Evolutionary conservation across 2,329 filamentous ascomycete genomes (phyloP).

Genomic region (Macroventuria anomochaeta): DNA sequence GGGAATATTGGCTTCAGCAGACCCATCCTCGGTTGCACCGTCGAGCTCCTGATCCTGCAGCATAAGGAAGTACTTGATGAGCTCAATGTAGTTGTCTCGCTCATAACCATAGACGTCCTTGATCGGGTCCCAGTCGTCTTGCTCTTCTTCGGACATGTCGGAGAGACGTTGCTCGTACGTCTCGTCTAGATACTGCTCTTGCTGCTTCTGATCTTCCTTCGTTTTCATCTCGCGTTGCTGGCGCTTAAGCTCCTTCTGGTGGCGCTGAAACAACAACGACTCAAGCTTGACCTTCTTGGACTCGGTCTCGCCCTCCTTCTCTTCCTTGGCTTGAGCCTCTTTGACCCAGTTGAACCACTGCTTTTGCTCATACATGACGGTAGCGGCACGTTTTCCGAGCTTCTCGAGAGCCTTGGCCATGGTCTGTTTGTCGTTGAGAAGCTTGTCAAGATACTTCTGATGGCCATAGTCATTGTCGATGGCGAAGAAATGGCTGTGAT

Average conservation of each 20-base stretch:
- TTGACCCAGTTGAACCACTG: conserved; percentile 60
- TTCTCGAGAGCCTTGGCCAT: conserved; percentile 52
- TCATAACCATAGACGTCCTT: conserved; percentile 57
- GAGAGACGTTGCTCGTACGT: conserved; percentile 52
- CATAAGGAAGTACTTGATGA: conserved; percentile 57
- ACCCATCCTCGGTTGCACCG: background rate
- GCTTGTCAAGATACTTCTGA: conserved; percentile 49
- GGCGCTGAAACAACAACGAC: conserved; percentile 56
- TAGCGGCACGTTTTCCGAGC: conserved; percentile 52
- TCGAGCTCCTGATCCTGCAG: conserved; percentile 33
- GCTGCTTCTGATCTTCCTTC: conserved; percentile 52
- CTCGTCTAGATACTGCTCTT: conserved; percentile 55
- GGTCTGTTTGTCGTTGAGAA: conserved; percentile 48
- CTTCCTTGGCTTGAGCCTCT: conserved; percentile 55
- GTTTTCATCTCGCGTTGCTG: conserved; percentile 49
- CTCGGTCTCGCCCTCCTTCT: conserved; percentile 55
- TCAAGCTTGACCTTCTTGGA: conserved; percentile 59
- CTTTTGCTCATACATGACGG: conserved; percentile 55
- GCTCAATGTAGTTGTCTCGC: conserved; percentile 52
- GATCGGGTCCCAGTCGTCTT: conserved; percentile 57
- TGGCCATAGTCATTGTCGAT: conserved; percentile 54
- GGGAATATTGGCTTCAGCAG: background rate
- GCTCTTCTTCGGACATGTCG: conserved; percentile 47
- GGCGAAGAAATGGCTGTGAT: conserved; percentile 54
- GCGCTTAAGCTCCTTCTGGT: conserved; percentile 54